A percentile compares a stretch with the other conserved stretches of the same genome.
phyloP scores from a whole-genome alignment of 2,329 filamentous ascomycete species.

The Fusarium albosuccineum region DNA sequence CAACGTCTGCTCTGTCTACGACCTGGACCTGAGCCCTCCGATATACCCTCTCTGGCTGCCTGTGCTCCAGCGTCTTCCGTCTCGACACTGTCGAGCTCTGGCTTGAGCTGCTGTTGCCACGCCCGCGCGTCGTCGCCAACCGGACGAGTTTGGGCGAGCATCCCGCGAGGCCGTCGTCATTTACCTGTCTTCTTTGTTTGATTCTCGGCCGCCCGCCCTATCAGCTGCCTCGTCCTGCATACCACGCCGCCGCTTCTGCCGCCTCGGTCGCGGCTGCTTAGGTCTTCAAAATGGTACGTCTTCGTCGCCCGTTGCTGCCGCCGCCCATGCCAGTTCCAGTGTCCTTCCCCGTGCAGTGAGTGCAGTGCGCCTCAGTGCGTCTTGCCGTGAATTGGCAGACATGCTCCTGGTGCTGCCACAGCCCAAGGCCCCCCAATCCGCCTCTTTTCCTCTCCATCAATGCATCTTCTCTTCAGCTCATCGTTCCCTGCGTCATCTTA shows the following conservation, averaged over 20 bases:
- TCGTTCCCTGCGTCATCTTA: constrained; percentile 37
- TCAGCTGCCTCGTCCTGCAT: constrained; percentile 17
- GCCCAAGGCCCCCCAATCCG: constrained; percentile 6
- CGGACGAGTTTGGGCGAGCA: background rate
- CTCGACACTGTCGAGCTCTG: constrained; percentile 37
- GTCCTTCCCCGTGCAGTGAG: no score
- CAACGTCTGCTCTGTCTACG: constrained; percentile 2
- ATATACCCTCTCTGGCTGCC: constrained; percentile 14
- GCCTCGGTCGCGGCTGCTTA: constrained; percentile 26
- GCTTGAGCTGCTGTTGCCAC: constrained; percentile 27
- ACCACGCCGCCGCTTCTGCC: constrained; percentile 19
- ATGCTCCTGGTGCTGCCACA: constrained; percentile 17
- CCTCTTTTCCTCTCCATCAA: background rate
- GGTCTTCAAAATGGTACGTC: constrained; percentile 42
- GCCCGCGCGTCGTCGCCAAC: constrained; percentile 23
- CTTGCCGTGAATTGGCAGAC: constrained; percentile 31
- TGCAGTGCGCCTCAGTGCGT: constrained; percentile 17
- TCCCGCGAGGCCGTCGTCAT: constrained; percentile 27
- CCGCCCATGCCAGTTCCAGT: constrained; percentile 7
- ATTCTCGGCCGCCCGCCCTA: constrained; percentile 5
- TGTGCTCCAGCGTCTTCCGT: constrained; percentile 17
- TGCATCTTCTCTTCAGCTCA: background rate
- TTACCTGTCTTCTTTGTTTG: background rate
- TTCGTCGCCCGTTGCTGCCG: constrained; percentile 10
- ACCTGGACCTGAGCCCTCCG: background rate